phyloP scores from a whole-genome alignment of 805 yeast genomes.

The Sugiyamaella floridensis region DNA sequence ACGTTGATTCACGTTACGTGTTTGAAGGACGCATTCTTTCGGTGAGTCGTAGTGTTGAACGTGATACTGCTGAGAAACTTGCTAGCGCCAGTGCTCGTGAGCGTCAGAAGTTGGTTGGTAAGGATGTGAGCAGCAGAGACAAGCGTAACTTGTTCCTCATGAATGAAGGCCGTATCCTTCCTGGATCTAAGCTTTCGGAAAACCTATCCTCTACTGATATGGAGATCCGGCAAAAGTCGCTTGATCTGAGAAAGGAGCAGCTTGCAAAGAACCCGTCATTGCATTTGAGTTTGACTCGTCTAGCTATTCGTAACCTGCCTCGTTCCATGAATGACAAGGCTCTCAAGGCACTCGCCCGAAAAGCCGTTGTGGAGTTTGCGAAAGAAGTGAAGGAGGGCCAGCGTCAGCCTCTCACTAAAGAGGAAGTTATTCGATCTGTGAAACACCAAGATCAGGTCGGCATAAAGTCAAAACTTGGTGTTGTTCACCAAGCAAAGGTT shows the following conservation, averaged over 20 bases:
- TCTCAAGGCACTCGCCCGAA: conserved; percentile 84
- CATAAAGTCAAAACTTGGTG: conserved; percentile 60
- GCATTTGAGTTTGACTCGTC: conserved; percentile 88
- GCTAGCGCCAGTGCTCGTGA: conserved; percentile 66
- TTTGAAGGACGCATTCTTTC: conserved; percentile 88
- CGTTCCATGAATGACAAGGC: conserved; percentile 85
- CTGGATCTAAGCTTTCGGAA: conserved; percentile 71
- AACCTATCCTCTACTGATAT: conserved; percentile 63
- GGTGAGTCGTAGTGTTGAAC: conserved; percentile 75
- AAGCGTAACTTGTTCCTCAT: conserved; percentile 76
- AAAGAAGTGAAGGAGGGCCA: conserved; percentile 67
- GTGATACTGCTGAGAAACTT: conserved; percentile 70
- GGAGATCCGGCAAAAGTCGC: conserved; percentile 84
- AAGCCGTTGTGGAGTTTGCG: conserved; percentile 91
- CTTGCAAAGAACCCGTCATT: conserved; percentile 83
- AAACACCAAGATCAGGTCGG: conserved; percentile 42
- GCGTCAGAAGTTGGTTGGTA: conserved; percentile 72
- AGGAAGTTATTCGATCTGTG: conserved; percentile 75
- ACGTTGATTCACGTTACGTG: conserved; percentile 78
- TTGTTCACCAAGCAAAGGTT: conserved; percentile 88
- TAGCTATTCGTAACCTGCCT: conserved; percentile 91
- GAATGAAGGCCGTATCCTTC: conserved; percentile 89
- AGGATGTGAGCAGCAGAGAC: conserved; percentile 72
- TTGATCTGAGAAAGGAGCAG: conserved; percentile 78
- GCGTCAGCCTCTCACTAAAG: conserved; percentile 83